These are phyloP conservation scores for Lichtheimia ramosa DNA, from an alignment of 371 early-diverging fungal genomes.

Conservation along the genomic window DNA sequence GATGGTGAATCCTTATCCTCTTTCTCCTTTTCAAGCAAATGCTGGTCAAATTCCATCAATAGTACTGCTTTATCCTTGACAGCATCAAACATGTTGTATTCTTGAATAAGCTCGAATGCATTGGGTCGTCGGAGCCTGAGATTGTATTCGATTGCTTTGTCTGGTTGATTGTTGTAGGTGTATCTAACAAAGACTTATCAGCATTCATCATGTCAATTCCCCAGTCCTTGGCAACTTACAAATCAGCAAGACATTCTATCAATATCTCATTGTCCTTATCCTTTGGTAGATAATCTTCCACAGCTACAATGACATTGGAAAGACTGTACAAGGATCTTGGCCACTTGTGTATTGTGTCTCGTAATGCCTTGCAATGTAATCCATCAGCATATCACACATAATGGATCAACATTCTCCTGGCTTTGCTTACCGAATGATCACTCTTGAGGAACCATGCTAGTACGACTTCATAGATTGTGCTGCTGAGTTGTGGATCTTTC, in stretches of 20 bases:
- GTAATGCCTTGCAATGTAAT: slow-evolving; percentile 34
- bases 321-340: slow-evolving; percentile 74
- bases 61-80: slow-evolving; percentile 76
- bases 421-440: slow-evolving; percentile 57
- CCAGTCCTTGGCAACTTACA: slow-evolving; percentile 55
- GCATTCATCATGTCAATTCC: not conserved
- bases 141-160: slow-evolving; percentile 81
- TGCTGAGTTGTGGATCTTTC: slow-evolving; percentile 72
- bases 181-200: slow-evolving; percentile 44
- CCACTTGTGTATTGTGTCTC: slow-evolving; percentile 74
- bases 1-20: slow-evolving; percentile 5
- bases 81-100: slow-evolving; percentile 78
- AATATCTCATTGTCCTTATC: slow-evolving; percentile 57
- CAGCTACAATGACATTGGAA: slow-evolving; percentile 71
- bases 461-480: slow-evolving; percentile 87
- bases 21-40: slow-evolving; percentile 43
- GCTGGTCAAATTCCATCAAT: slow-evolving; percentile 83
- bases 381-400: no score
- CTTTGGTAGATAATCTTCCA: slow-evolving; percentile 65
- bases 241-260: slow-evolving; percentile 71
- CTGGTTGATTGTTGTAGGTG: slow-evolving; percentile 67
- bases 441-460: slow-evolving; percentile 67
- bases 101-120: slow-evolving; percentile 74
- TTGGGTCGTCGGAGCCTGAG: slow-evolving; percentile 70
- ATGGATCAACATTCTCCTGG: no score